These are phyloP conservation scores for Tricholoma saponaceum DNA, from an alignment of 768 basidiomycete genomes.

Conservation along the genomic window DNA sequence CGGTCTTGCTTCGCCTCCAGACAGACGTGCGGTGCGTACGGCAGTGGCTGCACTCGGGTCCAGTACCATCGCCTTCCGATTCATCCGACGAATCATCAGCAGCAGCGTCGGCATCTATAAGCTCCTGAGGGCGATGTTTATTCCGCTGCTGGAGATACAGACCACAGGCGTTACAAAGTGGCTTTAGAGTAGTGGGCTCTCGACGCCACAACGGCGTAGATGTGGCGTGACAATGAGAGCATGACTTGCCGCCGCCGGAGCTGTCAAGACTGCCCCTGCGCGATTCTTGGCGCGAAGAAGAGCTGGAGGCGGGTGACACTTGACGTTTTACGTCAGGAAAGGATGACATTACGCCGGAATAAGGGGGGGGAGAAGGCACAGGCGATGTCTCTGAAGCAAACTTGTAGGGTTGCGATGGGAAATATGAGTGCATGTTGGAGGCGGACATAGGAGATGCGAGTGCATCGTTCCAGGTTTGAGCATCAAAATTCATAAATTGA, in stretches of 20 bases:
- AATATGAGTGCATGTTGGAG: constrained; percentile 9
- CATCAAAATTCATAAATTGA: constrained; percentile 24
- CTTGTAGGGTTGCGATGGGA: constrained; percentile 19
- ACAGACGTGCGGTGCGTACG: constrained; percentile 46
- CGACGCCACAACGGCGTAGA: constrained; percentile 47
- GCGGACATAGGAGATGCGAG: constrained; percentile 22
- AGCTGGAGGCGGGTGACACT: constrained; percentile 16
- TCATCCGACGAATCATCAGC: constrained; percentile 37
- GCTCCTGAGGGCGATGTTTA: constrained; percentile 43
- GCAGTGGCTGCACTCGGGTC: constrained; percentile 47
- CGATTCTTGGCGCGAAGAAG: constrained; percentile 20
- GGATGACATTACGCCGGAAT: constrained; percentile 19
- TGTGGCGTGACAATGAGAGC: constrained; percentile 45
- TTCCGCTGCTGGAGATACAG: constrained; percentile 45
- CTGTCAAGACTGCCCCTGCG: constrained; percentile 27
- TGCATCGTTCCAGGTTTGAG: constrained; percentile 23
- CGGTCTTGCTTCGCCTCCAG: constrained; percentile 47
- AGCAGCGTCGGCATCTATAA: constrained; percentile 43
- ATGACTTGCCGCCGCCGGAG: constrained; percentile 30
- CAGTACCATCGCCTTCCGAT: constrained; percentile 35
- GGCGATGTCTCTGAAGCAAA: constrained; percentile 31
- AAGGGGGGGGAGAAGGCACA: constrained; percentile 24
- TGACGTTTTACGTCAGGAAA: constrained; percentile 12
- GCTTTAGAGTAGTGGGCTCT: constrained; percentile 40
- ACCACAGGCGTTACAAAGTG: constrained; percentile 45